phyloP scores from a whole-genome alignment of 2,329 filamentous ascomycete genomes.

The Myriosclerotinia scirpicola region DNA sequence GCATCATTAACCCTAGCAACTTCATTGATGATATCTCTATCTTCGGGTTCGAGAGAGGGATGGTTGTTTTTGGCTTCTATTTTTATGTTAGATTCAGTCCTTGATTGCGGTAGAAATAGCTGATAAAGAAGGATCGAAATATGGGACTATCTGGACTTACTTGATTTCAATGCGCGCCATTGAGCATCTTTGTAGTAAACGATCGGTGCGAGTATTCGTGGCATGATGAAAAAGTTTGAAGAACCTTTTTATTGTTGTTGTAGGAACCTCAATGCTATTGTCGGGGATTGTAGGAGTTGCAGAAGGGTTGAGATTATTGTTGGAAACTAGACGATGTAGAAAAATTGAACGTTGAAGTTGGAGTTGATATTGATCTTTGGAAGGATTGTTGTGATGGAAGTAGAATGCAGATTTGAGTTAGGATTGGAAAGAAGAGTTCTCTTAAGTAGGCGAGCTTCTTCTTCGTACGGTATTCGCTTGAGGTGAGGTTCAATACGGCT shows the following conservation, averaged over 20 bases:
- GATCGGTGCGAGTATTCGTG: not conserved
- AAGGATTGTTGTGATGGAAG: not conserved
- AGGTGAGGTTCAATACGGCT: not conserved
- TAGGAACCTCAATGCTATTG: not conserved
- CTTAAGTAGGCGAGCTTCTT: not conserved
- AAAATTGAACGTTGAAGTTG: not conserved
- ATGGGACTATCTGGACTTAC: not conserved
- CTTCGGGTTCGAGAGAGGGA: not conserved
- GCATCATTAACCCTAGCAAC: not conserved
- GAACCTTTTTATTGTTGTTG: not conserved
- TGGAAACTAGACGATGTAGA: no score
- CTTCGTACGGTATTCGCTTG: not conserved
- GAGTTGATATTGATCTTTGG: not conserved
- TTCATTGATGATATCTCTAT: conserved; percentile 9
- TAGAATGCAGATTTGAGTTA: not conserved
- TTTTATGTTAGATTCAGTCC: not conserved
- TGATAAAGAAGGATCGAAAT: not conserved
- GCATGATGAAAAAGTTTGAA: not conserved
- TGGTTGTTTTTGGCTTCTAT: conserved; percentile 7
- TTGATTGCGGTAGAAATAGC: not conserved
- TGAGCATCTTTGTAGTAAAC: conserved; percentile 8
- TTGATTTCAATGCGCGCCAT: conserved; percentile 13
- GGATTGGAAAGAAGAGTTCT: not conserved
- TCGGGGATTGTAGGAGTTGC: not conserved
- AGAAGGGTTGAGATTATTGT: not conserved